A percentile compares a stretch with the other conserved stretches of the same genome.
Conservation (phyloP, 345 rosid genomes). For the Excoecaria agallocha region DNA sequence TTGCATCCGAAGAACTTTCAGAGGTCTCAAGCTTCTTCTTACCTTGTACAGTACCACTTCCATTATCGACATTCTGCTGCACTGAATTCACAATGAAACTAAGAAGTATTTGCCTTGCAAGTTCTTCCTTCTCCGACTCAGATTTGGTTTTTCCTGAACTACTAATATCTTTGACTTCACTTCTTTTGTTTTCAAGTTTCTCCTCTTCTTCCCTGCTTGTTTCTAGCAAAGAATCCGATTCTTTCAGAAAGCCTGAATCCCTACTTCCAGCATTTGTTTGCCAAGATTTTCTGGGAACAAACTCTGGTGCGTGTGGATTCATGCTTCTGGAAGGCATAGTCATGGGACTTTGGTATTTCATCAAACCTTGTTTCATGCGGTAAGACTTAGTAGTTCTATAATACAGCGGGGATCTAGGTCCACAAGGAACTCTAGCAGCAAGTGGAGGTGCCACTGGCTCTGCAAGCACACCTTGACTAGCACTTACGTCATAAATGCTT, state of each 20-base stretch:
- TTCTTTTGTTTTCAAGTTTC: conserved; percentile 19
- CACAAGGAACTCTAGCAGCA: conserved; percentile 53
- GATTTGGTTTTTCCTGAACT: conserved; percentile 29
- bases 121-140: conserved; percentile 52
- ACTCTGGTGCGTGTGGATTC: conserved; percentile 68
- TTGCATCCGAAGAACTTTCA: conserved; percentile 44
- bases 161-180: conserved; percentile 16
- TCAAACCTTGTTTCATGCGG: conserved; percentile 34
- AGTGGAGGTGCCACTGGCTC: conserved; percentile 46
- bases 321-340: conserved; percentile 38
- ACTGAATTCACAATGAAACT: conserved; percentile 69
- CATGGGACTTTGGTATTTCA: conserved; percentile 32
- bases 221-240: conserved; percentile 20
- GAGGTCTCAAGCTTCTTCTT: conserved; percentile 31
- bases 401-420: conserved; percentile 51
- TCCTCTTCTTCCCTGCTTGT: conserved; percentile 26
- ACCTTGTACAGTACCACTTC: conserved; percentile 22
- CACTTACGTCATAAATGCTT: conserved; percentile 40
- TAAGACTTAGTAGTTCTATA: conserved; percentile 37
- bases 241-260: conserved; percentile 23
- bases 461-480: conserved; percentile 41
- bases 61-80: conserved; percentile 39
- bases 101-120: conserved; percentile 68
- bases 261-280: conserved; percentile 31
- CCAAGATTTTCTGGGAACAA: conserved; percentile 52